These are phyloP conservation scores for Penicillium fimorum DNA, from an alignment of 495 filamentous ascomycete species.

Conservation along the genomic window DNA sequence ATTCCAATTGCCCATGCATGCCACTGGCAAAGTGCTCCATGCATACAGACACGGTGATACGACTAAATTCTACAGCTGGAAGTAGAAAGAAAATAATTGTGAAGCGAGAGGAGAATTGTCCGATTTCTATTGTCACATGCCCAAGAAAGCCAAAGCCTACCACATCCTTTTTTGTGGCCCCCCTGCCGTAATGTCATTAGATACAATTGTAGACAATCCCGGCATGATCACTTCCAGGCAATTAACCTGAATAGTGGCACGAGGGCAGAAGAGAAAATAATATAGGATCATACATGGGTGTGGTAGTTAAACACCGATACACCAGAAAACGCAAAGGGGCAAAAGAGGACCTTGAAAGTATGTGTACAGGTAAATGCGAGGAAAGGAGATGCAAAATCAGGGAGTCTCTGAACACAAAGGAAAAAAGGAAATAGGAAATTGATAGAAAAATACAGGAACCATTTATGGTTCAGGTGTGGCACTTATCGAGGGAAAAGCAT, in stretches of 20 bases:
- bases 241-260: constrained; percentile 24
- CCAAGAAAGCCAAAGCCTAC: constrained; percentile 40
- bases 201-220: constrained; percentile 45
- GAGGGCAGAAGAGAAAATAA: constrained; percentile 37
- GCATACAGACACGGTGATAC: constrained; percentile 8
- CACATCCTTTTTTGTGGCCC: constrained; percentile 42
- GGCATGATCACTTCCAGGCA: constrained; percentile 22
- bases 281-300: constrained; percentile 29
- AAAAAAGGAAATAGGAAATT: constrained; percentile 21
- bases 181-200: constrained; percentile 49
- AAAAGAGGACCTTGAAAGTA: constrained; percentile 31
- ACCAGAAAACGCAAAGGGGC: constrained; percentile 33
- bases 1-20: constrained; percentile 11
- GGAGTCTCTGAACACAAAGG: constrained; percentile 28
- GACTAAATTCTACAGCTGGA: neutral
- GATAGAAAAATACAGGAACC: constrained; percentile 31
- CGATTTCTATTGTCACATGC: constrained; percentile 48
- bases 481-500: constrained; percentile 15
- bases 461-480: constrained; percentile 9
- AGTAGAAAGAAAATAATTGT: constrained; percentile 10
- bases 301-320: constrained; percentile 40
- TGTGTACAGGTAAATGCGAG: constrained; percentile 46
- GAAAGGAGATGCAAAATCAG: constrained; percentile 27
- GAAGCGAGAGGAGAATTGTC: constrained; percentile 50
- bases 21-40: neutral